phyloP scores from a whole-genome alignment of 192 early-diverging fungal genomes.

The Coemansia sp. region DNA sequence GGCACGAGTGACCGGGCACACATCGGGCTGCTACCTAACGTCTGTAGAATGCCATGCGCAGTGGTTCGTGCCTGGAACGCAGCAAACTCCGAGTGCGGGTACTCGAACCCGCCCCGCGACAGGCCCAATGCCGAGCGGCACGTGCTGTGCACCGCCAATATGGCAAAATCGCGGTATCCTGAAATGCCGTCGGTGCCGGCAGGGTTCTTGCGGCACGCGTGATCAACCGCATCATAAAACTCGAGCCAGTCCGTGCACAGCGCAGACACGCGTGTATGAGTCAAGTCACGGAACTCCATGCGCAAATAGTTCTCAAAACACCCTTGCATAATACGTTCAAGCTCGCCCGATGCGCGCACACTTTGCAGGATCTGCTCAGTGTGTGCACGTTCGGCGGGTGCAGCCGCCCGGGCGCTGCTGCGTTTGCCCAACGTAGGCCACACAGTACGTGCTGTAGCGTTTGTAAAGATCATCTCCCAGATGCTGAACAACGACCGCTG shows the following conservation, averaged over 20 bases:
- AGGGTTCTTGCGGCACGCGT: constrained; percentile 16
- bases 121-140: constrained; percentile 67
- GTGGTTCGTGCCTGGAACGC: constrained; percentile 55
- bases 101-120: constrained; percentile 63
- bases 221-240: constrained; percentile 77
- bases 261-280: constrained; percentile 64
- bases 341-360: constrained; percentile 64
- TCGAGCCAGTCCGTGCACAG: constrained; percentile 70
- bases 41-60: constrained; percentile 55
- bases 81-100: constrained; percentile 78
- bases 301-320: constrained; percentile 90
- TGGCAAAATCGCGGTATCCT: constrained; percentile 68
- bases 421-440: constrained; percentile 15
- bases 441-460: constrained; percentile 20
- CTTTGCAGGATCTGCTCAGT: constrained; percentile 53
- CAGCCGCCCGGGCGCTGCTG: constrained; percentile 1
- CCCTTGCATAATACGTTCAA: constrained; percentile 84
- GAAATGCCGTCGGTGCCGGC: constrained; percentile 56
- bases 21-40: constrained; percentile 54
- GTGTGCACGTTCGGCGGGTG: constrained; percentile 14
- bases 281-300: constrained; percentile 76
- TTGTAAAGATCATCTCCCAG: constrained; percentile 80
- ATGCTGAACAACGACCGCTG: constrained; percentile 73
- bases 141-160: constrained; percentile 75
- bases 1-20: constrained; percentile 55